A percentile compares a stretch with the other conserved stretches of the same genome.
These are phyloP conservation scores for Porcisia deanei DNA, from an alignment of 208 protist genomes.

Conservation along the genomic window DNA sequence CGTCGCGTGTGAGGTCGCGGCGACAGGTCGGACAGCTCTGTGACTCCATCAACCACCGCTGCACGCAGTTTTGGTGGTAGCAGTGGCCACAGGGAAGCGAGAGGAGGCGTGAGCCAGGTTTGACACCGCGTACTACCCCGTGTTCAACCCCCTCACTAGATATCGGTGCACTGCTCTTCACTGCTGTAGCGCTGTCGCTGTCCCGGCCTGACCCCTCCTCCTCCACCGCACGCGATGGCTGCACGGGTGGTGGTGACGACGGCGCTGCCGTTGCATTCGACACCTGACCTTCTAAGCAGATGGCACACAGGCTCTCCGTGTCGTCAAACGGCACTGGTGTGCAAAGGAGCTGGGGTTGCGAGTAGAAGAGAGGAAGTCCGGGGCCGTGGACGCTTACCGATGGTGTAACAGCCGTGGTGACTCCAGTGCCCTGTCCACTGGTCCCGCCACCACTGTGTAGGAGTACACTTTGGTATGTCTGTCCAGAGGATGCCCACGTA, in stretches of 20 bases:
- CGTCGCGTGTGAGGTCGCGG: slow-evolving; percentile 33
- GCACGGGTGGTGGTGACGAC: not conserved
- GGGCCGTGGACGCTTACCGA: not conserved
- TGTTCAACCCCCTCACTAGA: slow-evolving; percentile 14
- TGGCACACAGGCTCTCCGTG: slow-evolving; percentile 29
- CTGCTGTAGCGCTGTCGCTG: not conserved
- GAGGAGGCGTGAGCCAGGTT: slow-evolving; percentile 48
- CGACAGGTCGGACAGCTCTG: slow-evolving; percentile 63
- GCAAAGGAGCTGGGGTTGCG: slow-evolving; percentile 25
- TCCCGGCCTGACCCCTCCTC: not conserved
- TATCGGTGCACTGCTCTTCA: not conserved
- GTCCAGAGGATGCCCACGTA: not conserved
- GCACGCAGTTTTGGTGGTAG: slow-evolving; percentile 72
- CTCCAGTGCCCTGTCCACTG: not conserved
- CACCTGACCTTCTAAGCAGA: slow-evolving; percentile 26
- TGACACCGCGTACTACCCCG: slow-evolving; percentile 21
- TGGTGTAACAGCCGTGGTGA: not conserved
- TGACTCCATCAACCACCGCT: slow-evolving; percentile 65
- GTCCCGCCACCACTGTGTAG: not conserved
- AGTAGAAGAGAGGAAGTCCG: slow-evolving; percentile 7
- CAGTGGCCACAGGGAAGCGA: slow-evolving; percentile 54
- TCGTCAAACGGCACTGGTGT: slow-evolving; percentile 30
- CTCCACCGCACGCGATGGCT: not conserved
- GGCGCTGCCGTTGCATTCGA: not conserved
- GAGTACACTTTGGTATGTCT: slow-evolving; percentile 1